phyloP scores from a whole-genome alignment of 2,329 filamentous ascomycete species.

The Ophiognomonia clavigignenti-juglandacearum region DNA sequence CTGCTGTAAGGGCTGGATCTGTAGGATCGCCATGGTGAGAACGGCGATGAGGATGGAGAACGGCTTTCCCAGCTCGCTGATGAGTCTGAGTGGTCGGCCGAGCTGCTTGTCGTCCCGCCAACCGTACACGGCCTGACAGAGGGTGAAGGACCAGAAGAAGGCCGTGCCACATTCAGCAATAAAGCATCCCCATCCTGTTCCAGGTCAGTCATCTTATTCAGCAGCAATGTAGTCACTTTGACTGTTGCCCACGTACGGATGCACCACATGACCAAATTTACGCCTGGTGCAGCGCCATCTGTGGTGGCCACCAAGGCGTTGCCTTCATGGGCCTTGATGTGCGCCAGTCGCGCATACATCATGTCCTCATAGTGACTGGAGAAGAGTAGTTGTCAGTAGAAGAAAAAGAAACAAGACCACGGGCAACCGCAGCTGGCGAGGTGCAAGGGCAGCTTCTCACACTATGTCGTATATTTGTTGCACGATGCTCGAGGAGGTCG shows the following conservation, averaged over 20 bases:
- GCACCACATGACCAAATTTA: conserved; percentile 1
- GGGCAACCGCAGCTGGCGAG: background rate
- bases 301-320: conserved; percentile 3
- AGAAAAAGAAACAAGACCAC: too few relatives aligned
- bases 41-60: background rate
- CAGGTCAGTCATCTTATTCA: background rate
- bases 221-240: too few relatives aligned
- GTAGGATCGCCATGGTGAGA: conserved; percentile 1
- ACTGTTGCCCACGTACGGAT: conserved; percentile 5
- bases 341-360: conserved; percentile 6
- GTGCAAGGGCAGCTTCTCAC: background rate
- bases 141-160: conserved; percentile 12
- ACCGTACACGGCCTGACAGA: conserved; percentile 13
- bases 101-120: background rate
- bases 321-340: background rate
- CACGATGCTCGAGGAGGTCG: conserved; percentile 9
- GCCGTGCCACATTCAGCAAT: conserved; percentile 3
- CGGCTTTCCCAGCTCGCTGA: conserved; percentile 9
- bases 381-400: too few relatives aligned
- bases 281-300: background rate
- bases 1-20: conserved; percentile 1
- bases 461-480: conserved; percentile 7
- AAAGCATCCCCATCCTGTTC: conserved; percentile 12
- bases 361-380: conserved; percentile 13
- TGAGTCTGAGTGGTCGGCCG: background rate